Percentiles rank a stretch among this genome's conserved stretches.
These are phyloP conservation scores for Saturnispora bothae DNA, from an alignment of 805 yeast genomes.

Conservation along the genomic window DNA sequence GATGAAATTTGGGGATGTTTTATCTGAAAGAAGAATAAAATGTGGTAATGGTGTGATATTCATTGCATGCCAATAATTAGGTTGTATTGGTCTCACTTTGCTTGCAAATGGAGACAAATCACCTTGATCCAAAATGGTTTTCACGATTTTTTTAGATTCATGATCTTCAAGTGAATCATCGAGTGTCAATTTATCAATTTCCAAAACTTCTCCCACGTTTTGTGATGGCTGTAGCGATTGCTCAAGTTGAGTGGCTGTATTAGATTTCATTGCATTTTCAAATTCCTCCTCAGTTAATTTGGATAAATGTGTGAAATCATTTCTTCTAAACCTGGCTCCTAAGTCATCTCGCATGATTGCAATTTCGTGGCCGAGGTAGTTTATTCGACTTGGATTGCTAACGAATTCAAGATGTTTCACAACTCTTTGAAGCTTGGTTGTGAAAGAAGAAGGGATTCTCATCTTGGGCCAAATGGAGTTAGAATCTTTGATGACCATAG, in stretches of 20 bases:
- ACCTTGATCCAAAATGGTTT: conserved; percentile 81
- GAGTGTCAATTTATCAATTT: conserved; percentile 20
- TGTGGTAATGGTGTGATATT: conserved; percentile 74
- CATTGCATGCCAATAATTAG: conserved; percentile 62
- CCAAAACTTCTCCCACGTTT: conserved; percentile 15
- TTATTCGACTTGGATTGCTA: conserved; percentile 71
- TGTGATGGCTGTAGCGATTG: conserved; percentile 6
- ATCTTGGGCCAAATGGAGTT: conserved; percentile 60
- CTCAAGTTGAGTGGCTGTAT: conserved; percentile 3
- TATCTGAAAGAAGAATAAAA: conserved; percentile 51
- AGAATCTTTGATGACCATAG: conserved; percentile 55
- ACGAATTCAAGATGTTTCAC: conserved; percentile 43
- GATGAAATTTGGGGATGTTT: conserved; percentile 60
- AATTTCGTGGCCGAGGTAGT: conserved; percentile 77
- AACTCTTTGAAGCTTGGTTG: conserved; percentile 52
- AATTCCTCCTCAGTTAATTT: conserved; percentile 16
- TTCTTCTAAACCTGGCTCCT: conserved; percentile 58
- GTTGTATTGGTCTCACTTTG: conserved; percentile 48
- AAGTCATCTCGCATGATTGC: conserved; percentile 64
- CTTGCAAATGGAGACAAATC: conserved; percentile 71
- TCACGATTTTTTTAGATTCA: conserved; percentile 62
- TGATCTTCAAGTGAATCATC: conserved; percentile 35
- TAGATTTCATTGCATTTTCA: conserved; percentile 9
- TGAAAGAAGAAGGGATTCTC: conserved; percentile 62
- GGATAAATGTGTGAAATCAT: conserved; percentile 46